Base-by-base conservation (phyloP, 495 filamentous ascomycete species). In the Lasiosphaeria miniovina region DNA sequence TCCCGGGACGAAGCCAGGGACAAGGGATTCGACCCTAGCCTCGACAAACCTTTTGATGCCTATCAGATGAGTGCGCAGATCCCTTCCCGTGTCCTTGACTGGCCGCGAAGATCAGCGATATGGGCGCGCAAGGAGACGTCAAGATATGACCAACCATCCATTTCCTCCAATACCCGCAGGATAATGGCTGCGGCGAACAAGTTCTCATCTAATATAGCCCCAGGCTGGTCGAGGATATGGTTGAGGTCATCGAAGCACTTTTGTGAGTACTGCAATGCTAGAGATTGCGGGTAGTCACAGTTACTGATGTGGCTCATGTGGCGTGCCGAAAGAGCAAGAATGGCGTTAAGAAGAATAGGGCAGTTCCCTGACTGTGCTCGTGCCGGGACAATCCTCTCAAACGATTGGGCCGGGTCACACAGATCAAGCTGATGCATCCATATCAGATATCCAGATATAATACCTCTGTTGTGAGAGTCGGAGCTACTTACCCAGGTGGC, bases 161-260 rank as follows among this genome's bases (percentile, higher is more conserved):
- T 83, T 61, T 87, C 85, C 70, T 87, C 82, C 11, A 85, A 66
- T 45, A 86, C 79, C 15, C 84, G 77, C 24, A 86, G 73, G 55
- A 88, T 86, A 7, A 88, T 82, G 4, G 78, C 81, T 3, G 84
- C 81, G 4, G 84, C 83, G 50, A 88, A 80, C 4, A 85, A 74
- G 45, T 87, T 80, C 59, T 84, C 83, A 54, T 86, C 83, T 15
- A 76, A 73, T 9, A 86, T 75, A 8, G 80, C 81, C 2, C 81
- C 75, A 17, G 76, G 71, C 36, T 84, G 70, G 61, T 80, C 67
- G 36, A 80, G 67, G 62, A 78, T 73, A 0, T 78, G 61, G 67
- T 81, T 85, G 2, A 84, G 74, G 35, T 76, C 63, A 17, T 75
- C 74, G 6, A 84, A 67, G 55, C 84, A 84, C 24, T 76, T 72